Conservation (phyloP, 208 protist genomes). For the Trypanosoma brucei region DNA sequence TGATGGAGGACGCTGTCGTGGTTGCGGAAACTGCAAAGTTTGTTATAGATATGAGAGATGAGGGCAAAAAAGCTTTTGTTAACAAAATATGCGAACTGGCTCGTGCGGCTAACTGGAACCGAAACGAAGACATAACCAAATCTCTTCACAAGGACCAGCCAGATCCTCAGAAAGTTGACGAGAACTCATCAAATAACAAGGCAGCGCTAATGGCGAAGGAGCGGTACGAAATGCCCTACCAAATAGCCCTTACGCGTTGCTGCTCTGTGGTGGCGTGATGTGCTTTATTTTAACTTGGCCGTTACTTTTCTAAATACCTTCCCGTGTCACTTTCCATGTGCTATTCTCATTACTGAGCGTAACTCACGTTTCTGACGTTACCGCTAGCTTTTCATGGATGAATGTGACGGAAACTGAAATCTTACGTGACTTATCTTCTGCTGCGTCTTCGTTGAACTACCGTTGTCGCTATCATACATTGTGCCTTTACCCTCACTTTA, state of each 20-base stretch:
- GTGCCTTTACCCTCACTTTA: background rate
- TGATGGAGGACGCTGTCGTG: conserved; percentile 55
- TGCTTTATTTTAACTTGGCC: too few species aligned
- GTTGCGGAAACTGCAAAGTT: conserved; percentile 90
- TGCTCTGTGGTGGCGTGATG: background rate
- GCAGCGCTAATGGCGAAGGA: conserved; percentile 38
- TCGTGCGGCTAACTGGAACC: conserved; percentile 35
- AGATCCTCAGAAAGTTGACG: conserved; percentile 28
- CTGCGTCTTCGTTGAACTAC: too few species aligned
- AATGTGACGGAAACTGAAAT: too few species aligned
- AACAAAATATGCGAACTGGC: conserved; percentile 59
- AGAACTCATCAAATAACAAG: conserved; percentile 22
- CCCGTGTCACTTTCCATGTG: too few species aligned
- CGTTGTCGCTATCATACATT: too few species aligned
- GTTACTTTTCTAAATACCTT: too few species aligned
- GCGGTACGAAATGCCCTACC: conserved; percentile 61
- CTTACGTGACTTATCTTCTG: too few species aligned
- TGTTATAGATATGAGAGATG: conserved; percentile 77
- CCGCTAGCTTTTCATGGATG: too few species aligned
- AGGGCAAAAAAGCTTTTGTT: conserved; percentile 65
- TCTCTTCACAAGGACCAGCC: conserved; percentile 55
- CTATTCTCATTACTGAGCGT: too few species aligned
- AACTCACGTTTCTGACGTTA: too few species aligned
- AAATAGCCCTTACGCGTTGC: conserved; percentile 40
- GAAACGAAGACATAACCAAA: conserved; percentile 31